Conservation (phyloP, 495 filamentous ascomycete genomes). For the Chaetomium fimeti region DNA sequence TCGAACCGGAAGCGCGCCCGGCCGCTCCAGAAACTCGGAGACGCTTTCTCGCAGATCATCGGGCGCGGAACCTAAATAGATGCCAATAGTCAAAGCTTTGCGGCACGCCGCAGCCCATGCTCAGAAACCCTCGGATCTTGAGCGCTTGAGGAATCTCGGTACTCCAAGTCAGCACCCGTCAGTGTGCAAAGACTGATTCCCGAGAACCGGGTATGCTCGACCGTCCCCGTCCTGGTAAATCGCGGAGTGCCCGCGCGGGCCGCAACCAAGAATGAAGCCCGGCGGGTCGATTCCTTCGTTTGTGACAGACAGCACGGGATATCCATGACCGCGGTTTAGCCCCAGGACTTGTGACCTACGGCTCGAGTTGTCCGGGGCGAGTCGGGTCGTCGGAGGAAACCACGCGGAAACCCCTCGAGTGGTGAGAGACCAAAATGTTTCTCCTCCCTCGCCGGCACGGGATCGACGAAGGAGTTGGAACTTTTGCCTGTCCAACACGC, state of each 20-base stretch:
- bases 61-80: not conserved
- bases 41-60: not conserved
- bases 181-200: not conserved
- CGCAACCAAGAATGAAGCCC: not conserved
- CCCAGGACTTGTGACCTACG: not conserved
- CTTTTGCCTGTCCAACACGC: not conserved
- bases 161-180: not conserved
- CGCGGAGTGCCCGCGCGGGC: constrained; percentile 1
- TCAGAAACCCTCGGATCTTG: not conserved
- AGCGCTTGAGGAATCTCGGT: not conserved
- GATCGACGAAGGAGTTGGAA: not conserved
- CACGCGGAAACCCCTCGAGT: not conserved
- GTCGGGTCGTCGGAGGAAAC: not conserved
- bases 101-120: not conserved
- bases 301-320: not conserved
- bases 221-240: not conserved
- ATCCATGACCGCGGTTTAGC: not conserved
- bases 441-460: not conserved
- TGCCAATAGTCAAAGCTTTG: not conserved
- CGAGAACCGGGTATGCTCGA: not conserved
- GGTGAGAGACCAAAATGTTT: not conserved
- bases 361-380: not conserved
- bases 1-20: not conserved
- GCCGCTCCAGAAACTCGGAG: not conserved
- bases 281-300: not conserved